Evolutionary conservation across 306 rosid species (phyloP).

Genomic region (Cyamopsis tetragonoloba): DNA sequence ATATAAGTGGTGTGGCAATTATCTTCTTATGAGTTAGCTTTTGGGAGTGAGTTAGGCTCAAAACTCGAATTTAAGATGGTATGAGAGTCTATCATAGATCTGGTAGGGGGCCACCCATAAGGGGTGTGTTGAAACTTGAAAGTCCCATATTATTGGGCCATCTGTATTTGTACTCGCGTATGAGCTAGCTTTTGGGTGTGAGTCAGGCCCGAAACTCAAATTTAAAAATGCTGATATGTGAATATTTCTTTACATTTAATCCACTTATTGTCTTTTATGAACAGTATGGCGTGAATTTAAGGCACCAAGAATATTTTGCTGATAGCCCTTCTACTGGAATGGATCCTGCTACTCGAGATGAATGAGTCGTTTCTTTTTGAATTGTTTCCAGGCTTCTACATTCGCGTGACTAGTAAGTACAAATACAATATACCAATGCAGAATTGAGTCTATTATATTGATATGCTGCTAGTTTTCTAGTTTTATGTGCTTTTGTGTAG

Average conservation of each 20-base stretch:
- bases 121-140: too few relatives aligned
- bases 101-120: too few relatives aligned
- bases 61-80: too few relatives aligned
- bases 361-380: slow-evolving; percentile 41
- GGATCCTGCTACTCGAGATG: slow-evolving; percentile 92
- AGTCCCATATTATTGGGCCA: too few relatives aligned
- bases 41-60: too few relatives aligned
- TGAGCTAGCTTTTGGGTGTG: too few relatives aligned
- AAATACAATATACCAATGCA: background rate
- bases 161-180: too few relatives aligned
- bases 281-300: slow-evolving; percentile 71
- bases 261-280: slow-evolving; percentile 14
- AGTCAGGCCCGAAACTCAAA: too few relatives aligned
- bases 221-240: background rate
- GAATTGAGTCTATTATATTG: slow-evolving; percentile 1
- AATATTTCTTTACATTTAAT: background rate
- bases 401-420: slow-evolving; percentile 2
- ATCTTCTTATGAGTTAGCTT: too few relatives aligned
- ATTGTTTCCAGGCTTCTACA: slow-evolving; percentile 13
- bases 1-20: too few relatives aligned
- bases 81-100: too few relatives aligned
- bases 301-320: slow-evolving; percentile 97
- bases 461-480: slow-evolving; percentile 1
- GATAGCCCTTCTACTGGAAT: slow-evolving; percentile 79
- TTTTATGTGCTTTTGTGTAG: slow-evolving; percentile 15